Evolutionary conservation across 2,329 filamentous ascomycete species (phyloP).

Genomic region (Cladosporium sp.): DNA sequence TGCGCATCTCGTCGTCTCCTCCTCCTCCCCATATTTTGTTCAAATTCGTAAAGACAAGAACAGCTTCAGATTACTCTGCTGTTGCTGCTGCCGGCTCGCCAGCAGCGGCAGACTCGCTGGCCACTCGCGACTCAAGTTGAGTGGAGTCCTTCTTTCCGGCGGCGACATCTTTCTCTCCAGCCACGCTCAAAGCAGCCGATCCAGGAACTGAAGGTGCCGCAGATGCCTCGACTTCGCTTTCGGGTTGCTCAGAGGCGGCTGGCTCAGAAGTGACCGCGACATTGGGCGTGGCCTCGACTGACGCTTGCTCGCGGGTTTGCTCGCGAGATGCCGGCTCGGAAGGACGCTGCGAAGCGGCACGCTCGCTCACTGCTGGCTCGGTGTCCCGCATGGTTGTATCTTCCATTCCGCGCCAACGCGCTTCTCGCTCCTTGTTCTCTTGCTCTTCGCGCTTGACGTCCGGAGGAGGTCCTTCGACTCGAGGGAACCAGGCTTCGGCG

Average conservation of each 20-base stretch:
- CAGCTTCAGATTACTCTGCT: neutral
- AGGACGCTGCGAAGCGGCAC: neutral
- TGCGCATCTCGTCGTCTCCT: neutral
- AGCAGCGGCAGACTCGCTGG: neutral
- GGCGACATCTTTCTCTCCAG: neutral
- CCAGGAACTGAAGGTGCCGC: neutral
- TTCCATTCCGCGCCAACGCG: slow-evolving; percentile 14
- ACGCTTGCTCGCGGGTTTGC: neutral
- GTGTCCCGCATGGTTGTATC: neutral
- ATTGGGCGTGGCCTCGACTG: neutral
- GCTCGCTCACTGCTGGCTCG: neutral
- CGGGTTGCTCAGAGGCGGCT: neutral
- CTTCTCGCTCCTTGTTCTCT: slow-evolving; percentile 17
- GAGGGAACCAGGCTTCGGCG: slow-evolving; percentile 18
- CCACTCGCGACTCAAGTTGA: slow-evolving; percentile 1
- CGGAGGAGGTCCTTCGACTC: slow-evolving; percentile 6
- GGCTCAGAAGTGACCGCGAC: neutral
- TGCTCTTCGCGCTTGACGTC: slow-evolving; percentile 10
- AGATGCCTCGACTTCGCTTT: neutral
- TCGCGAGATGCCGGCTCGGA: slow-evolving; percentile 3
- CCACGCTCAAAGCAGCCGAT: neutral
- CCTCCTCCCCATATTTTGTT: neutral
- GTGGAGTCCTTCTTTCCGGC: slow-evolving; percentile 13
- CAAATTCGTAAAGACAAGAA: neutral
- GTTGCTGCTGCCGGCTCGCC: neutral